These are phyloP conservation scores for Anisodus tanguticus DNA, from an alignment of 257 asterid species.

Conservation along the genomic window DNA sequence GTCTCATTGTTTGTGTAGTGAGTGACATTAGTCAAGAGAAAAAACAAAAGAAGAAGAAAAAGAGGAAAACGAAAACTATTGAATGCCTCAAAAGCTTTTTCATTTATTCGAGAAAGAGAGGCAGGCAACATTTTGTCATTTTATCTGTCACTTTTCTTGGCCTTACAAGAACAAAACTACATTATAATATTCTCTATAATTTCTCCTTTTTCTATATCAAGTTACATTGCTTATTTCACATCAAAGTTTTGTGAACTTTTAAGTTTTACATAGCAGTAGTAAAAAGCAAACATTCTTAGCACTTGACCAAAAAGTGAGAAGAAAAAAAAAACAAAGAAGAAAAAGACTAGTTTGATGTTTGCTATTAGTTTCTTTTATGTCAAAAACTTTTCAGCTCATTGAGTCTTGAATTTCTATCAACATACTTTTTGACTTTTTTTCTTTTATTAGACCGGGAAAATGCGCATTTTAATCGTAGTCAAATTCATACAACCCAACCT, in stretches of 20 bases:
- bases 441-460: no score
- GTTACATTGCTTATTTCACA: not conserved
- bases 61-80: not conserved
- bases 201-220: not conserved
- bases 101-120: not conserved
- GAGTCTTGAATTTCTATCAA: not conserved
- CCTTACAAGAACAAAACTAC: conserved; percentile 3
- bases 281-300: not conserved
- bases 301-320: not conserved
- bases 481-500: not conserved
- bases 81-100: not conserved
- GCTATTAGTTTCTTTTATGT: not conserved
- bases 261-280: not conserved
- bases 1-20: not conserved
- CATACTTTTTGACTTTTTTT: not conserved
- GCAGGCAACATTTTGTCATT: conserved; percentile 32
- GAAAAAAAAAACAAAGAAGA: not conserved
- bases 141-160: conserved; percentile 28
- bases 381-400: not conserved
- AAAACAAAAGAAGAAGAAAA: not conserved
- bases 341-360: not conserved
- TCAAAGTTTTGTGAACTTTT: not conserved
- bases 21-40: not conserved
- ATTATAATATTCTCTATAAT: not conserved
- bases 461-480: not conserved